A percentile compares a stretch with the other conserved stretches of the same genome.
Evolutionary conservation across 2,329 filamentous ascomycete species (phyloP).

Genomic region (Chaetothyriales sp.): DNA sequence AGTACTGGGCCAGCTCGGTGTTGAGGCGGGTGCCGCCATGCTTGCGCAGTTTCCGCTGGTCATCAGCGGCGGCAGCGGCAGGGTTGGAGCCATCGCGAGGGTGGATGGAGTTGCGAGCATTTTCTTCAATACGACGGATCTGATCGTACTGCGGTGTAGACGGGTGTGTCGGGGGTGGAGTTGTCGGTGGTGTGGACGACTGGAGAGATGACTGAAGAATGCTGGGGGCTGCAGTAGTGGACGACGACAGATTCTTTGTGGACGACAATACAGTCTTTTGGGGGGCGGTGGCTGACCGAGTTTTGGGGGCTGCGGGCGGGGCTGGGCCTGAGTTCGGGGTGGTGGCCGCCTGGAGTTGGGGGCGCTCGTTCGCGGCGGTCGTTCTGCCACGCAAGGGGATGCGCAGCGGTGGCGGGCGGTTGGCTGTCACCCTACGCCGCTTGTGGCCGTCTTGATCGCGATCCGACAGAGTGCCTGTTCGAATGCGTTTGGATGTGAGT

Average conservation of each 20-base stretch:
- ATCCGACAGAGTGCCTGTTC: conserved; percentile 8
- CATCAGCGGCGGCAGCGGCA: conserved; percentile 23
- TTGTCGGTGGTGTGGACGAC: conserved; percentile 7
- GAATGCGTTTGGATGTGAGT: conserved; percentile 9
- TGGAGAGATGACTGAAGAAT: neutral
- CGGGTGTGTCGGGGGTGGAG: conserved; percentile 3
- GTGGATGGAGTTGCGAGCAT: conserved; percentile 12
- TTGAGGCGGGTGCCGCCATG: conserved; percentile 70
- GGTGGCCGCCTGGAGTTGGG: conserved; percentile 5
- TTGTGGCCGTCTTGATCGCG: conserved; percentile 12
- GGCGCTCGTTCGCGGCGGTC: neutral
- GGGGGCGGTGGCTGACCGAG: neutral
- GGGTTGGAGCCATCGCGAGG: neutral
- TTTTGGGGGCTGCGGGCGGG: conserved; percentile 4
- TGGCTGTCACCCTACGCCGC: conserved; percentile 11
- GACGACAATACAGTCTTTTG: no score
- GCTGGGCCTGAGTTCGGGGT: conserved; percentile 2
- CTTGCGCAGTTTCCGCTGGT: conserved; percentile 66
- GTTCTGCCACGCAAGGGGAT: conserved; percentile 17
- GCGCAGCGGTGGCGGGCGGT: conserved; percentile 11
- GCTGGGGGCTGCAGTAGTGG: no score
- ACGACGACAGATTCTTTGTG: no score
- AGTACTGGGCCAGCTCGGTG: conserved; percentile 81
- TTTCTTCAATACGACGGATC: conserved; percentile 16
- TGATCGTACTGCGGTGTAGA: conserved; percentile 17